Conservation (phyloP, 1,284 basidiomycete species). For the Papiliotrema terrestris region DNA sequence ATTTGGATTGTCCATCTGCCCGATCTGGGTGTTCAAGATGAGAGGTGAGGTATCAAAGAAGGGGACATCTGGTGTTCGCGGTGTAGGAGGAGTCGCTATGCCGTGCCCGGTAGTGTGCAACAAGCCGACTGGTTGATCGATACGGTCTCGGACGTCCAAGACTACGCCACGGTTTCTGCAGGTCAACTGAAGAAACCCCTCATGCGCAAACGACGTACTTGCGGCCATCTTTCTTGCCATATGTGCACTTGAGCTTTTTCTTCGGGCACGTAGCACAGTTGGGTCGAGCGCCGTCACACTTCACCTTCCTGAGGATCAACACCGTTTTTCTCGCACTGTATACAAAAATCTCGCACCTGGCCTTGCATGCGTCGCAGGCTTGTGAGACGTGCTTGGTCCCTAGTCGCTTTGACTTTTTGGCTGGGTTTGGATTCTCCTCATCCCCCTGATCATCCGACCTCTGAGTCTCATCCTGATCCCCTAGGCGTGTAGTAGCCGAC, state of each 20-base stretch:
- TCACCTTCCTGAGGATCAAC: slow-evolving; percentile 13
- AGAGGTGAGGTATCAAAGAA: neutral
- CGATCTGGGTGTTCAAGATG: neutral
- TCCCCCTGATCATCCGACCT: neutral
- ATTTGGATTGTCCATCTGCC: neutral
- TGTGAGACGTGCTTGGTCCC: neutral
- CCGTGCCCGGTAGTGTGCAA: neutral
- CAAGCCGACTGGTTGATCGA: neutral
- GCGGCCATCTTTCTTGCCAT: slow-evolving; percentile 22
- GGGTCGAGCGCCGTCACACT: slow-evolving; percentile 16
- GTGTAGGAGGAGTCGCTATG: neutral
- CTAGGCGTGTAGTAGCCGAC: neutral
- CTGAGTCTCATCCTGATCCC: neutral
- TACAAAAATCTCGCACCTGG: neutral
- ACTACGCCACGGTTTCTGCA: neutral
- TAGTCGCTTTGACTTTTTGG: neutral
- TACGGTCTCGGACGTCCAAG: neutral
- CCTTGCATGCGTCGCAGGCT: neutral
- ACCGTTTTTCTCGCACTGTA: neutral
- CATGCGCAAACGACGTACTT: slow-evolving; percentile 5
- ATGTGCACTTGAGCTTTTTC: slow-evolving; percentile 12
- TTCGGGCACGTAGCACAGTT: slow-evolving; percentile 13
- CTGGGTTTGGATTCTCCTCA: neutral
- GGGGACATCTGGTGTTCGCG: neutral
- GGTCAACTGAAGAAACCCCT: neutral